These are phyloP conservation scores for Sarcodon sp. DNA, from an alignment of 768 basidiomycete species.

Conservation along the genomic window DNA sequence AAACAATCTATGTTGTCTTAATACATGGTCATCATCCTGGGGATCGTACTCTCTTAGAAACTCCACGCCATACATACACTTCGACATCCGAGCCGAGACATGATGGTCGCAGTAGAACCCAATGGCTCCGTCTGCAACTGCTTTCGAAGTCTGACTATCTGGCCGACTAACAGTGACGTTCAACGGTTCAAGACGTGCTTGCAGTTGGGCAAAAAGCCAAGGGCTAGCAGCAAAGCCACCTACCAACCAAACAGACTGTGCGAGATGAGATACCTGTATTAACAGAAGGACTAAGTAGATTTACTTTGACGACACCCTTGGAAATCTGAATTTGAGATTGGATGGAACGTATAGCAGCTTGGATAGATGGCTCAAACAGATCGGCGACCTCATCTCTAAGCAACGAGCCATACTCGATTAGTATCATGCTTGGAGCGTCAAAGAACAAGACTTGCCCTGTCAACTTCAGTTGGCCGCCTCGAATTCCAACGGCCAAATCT, in stretches of 20 bases:
- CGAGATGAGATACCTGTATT: neutral
- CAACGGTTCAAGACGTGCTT: conserved; percentile 46
- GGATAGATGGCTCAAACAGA: conserved; percentile 69
- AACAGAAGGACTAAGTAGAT: neutral
- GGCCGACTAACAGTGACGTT: conserved; percentile 58
- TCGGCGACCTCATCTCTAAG: conserved; percentile 42
- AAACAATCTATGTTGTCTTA: conserved; percentile 51
- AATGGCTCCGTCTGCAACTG: conserved; percentile 74
- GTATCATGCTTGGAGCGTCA: neutral
- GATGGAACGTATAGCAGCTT: conserved; percentile 60
- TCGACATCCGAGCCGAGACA: conserved; percentile 71
- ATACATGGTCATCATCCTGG: conserved; percentile 51
- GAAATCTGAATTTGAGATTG: conserved; percentile 60
- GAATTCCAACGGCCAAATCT: conserved; percentile 55
- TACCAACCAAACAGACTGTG: conserved; percentile 72
- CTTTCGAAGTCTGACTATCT: conserved; percentile 80
- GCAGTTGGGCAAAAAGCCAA: conserved; percentile 66
- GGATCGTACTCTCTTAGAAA: conserved; percentile 58
- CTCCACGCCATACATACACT: conserved; percentile 73
- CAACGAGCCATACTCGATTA: conserved; percentile 1
- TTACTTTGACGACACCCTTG: conserved; percentile 51
- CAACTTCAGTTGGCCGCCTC: conserved; percentile 59
- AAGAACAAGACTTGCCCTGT: conserved; percentile 34
- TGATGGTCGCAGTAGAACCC: conserved; percentile 81
- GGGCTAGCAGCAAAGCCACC: conserved; percentile 78